Evolutionary conservation across 1,284 basidiomycete genomes (phyloP).

Genomic region (Singerocomus rubriflavus): DNA sequence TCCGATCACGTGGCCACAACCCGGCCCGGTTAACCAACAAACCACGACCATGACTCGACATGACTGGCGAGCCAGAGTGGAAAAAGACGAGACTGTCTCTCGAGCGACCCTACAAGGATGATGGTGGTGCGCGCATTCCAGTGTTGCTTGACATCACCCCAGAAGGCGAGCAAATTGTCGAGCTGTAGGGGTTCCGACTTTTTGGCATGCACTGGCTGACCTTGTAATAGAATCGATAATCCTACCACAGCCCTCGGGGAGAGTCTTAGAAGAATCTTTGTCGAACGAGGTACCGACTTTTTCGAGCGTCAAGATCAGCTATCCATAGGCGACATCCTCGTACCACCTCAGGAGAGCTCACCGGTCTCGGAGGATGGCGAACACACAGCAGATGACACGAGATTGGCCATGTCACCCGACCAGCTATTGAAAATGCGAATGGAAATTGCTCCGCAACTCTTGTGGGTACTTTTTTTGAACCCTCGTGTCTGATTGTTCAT

Average conservation of each 20-base stretch:
- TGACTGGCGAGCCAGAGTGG: constrained; percentile 46
- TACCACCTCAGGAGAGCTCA: constrained; percentile 22
- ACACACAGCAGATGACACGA: constrained; percentile 27
- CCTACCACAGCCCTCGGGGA: constrained; percentile 53
- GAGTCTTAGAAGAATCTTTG: constrained; percentile 65
- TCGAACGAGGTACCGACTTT: constrained; percentile 70
- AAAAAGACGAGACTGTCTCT: constrained; percentile 63
- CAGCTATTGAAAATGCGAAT: constrained; percentile 69
- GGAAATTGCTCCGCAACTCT: constrained; percentile 66
- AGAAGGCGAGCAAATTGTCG: constrained; percentile 65
- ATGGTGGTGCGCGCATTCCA: constrained; percentile 58
- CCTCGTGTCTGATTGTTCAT: constrained; percentile 16
- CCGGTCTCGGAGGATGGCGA: constrained; percentile 32
- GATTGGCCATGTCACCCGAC: constrained; percentile 64
- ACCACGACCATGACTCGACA: background rate
- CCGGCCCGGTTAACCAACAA: background rate
- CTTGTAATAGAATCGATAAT: constrained; percentile 46
- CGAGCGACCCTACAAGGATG: constrained; percentile 76
- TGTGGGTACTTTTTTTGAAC: constrained; percentile 43
- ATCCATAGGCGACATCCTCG: constrained; percentile 20
- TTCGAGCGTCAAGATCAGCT: constrained; percentile 54
- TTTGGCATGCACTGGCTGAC: constrained; percentile 17
- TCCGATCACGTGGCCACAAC: constrained; percentile 28
- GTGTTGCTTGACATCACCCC: constrained; percentile 65
- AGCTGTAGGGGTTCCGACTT: constrained; percentile 50